Evolutionary conservation across 805 yeast species (phyloP).

Genomic region (Barnettozyma populi): DNA sequence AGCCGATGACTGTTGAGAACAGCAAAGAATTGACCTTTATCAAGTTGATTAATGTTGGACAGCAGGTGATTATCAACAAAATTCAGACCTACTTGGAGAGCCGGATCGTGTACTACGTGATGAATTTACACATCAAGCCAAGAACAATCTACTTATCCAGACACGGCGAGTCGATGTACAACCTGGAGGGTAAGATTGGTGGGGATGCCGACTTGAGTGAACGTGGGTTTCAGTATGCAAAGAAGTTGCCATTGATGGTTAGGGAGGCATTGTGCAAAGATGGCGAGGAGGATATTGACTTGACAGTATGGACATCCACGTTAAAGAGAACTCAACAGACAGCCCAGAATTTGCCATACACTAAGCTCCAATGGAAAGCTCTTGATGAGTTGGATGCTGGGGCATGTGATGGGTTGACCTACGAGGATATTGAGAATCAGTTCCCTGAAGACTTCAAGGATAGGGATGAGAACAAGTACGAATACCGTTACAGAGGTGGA

Average conservation of each 20-base stretch:
- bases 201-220: constrained; percentile 86
- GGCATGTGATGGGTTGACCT: constrained; percentile 94
- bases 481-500: constrained; percentile 94
- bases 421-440: constrained; percentile 78
- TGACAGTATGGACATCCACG: constrained; percentile 96
- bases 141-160: constrained; percentile 90
- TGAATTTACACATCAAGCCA: constrained; percentile 92
- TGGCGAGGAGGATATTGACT: constrained; percentile 45
- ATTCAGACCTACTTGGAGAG: constrained; percentile 87
- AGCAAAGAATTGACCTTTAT: constrained; percentile 66
- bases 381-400: constrained; percentile 97
- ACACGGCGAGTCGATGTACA: constrained; percentile 92
- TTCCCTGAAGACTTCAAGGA: constrained; percentile 96
- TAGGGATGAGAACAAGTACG: constrained; percentile 92
- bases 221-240: constrained; percentile 80
- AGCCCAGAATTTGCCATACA: constrained; percentile 73
- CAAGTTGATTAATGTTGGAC: constrained; percentile 80
- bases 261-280: constrained; percentile 41
- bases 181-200: constrained; percentile 91
- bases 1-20: constrained; percentile 56
- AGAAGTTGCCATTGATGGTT: constrained; percentile 73
- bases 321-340: constrained; percentile 89
- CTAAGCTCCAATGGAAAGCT: constrained; percentile 91
- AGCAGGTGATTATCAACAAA: constrained; percentile 82
- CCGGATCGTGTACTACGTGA: constrained; percentile 89